A percentile compares a stretch with the other conserved stretches of the same genome.
These are phyloP conservation scores for Acorus gramineus DNA, from an alignment of 106 monocot species.

Conservation along the genomic window DNA sequence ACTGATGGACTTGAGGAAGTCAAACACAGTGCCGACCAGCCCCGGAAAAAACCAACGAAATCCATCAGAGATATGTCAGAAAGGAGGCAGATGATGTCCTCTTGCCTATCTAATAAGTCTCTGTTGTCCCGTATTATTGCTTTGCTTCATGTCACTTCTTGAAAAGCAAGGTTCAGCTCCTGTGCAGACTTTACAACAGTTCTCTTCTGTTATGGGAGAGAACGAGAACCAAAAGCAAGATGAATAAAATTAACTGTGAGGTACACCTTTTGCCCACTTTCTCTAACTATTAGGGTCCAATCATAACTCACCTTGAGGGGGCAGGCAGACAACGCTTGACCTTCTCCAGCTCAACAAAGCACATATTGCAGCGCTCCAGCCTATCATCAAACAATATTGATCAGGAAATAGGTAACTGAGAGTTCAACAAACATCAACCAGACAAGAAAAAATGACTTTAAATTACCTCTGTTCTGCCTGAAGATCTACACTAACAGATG, in stretches of 20 bases:
- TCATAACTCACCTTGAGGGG: conserved; percentile 45
- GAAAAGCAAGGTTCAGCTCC: conserved; percentile 79
- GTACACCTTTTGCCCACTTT: neutral
- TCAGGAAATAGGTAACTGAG: too few relatives aligned
- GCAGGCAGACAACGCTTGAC: conserved; percentile 47
- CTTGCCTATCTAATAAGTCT: too few relatives aligned
- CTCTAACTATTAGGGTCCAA: neutral
- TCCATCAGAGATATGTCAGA: too few relatives aligned
- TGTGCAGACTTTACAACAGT: conserved; percentile 66
- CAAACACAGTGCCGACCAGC: too few relatives aligned
- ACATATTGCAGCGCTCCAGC: conserved; percentile 67
- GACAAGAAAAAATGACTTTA: neutral
- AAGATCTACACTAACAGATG: conserved; percentile 86
- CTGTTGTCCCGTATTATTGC: too few relatives aligned
- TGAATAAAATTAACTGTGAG: neutral
- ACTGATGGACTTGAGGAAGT: too few relatives aligned
- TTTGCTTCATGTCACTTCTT: conserved; percentile 34
- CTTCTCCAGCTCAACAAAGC: conserved; percentile 89
- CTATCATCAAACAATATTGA: conserved; percentile 18
- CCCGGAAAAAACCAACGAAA: too few relatives aligned
- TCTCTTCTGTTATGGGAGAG: conserved; percentile 40
- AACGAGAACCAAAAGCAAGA: neutral
- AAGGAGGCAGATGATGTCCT: too few relatives aligned
- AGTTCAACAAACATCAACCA: neutral
- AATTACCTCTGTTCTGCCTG: conserved; percentile 80